Conservation (phyloP, 225 moss, liverwort and hornwort species). For the Anthoceros angustus region DNA sequence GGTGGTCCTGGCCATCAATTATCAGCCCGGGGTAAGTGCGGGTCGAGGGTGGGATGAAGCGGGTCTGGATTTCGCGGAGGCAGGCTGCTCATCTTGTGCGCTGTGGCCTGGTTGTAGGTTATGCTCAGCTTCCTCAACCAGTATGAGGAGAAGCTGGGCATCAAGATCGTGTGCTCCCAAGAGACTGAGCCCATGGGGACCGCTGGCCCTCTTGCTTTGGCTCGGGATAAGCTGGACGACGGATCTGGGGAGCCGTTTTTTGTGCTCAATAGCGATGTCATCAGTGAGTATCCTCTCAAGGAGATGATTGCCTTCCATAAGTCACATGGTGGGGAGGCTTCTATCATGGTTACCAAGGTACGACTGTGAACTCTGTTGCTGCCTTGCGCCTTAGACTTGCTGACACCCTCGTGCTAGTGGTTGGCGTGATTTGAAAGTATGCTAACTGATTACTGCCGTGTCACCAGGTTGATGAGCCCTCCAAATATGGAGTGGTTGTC, state of each 20-base stretch:
- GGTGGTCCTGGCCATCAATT: conserved; percentile 84
- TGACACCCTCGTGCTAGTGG: too few relatives aligned
- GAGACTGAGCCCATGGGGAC: conserved; percentile 96
- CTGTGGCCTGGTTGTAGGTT: conserved; percentile 26
- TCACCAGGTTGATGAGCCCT: conserved; percentile 76
- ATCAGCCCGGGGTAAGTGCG: conserved; percentile 87
- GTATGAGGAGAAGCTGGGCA: conserved; percentile 63
- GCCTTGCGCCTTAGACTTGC: neutral
- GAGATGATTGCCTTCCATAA: conserved; percentile 89
- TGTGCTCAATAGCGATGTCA: conserved; percentile 86
- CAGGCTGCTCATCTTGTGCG: neutral
- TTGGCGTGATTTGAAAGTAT: too few relatives aligned
- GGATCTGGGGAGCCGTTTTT: conserved; percentile 86
- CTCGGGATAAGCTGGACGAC: conserved; percentile 65
- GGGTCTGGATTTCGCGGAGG: conserved; percentile 3
- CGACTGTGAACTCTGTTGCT: too few relatives aligned
- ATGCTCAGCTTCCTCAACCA: conserved; percentile 88
- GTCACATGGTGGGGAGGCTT: conserved; percentile 60
- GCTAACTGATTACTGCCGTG: neutral
- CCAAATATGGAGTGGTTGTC: conserved; percentile 91
- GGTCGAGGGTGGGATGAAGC: neutral
- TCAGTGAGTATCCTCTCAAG: conserved; percentile 70
- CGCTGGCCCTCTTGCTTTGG: conserved; percentile 80
- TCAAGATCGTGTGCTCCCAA: conserved; percentile 89
- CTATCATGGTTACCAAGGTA: conserved; percentile 97